Base-by-base conservation (phyloP, 805 yeast species). In the Metschnikowia rubicola region DNA sequence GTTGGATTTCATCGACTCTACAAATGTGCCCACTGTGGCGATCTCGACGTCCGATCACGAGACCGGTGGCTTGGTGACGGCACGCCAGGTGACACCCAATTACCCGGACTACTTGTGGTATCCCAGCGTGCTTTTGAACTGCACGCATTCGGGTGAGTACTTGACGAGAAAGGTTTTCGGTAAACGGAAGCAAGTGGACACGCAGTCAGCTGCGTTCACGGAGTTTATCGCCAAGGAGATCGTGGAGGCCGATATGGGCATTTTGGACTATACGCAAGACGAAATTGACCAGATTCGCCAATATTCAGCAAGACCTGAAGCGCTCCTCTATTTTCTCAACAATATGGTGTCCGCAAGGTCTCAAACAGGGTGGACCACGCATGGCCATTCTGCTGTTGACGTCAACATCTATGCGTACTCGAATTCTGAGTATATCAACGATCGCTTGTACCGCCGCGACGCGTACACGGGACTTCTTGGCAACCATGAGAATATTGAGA, bases 311-410 rank as follows among this genome's bases (percentile, higher is more conserved):
- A 47, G 58, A 43, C 66, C 84, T 26, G 59, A 65, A 3, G 57
- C 50, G 2, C 62, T 86, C 10, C 51, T 80, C 21, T 81, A 81
- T 50, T 67, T 74, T 35, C 65, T 89, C 47, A 85, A 87, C 59
- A 75, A 82, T 46, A 78, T 91, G 78, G 78, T 89, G 10, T 86
- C 96, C 0, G 59, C 68, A n/a, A 79, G 96, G 53, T 89, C 97
- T 0, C 86, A 86, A 65, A 80, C 89, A 13, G 97, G 97, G n/a
- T 91, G 97, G 96, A 77, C 96, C 9, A 91, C 97, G 0, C 96
- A 89, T 60, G 98, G 97, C 30, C 98, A 91, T 65, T 84, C 96
- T 17, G 97, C 96, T 0, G 97, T 91, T 12, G 98, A 91, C 66
- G 96, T 91, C 33, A 91, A 92, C 60, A 86, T 92, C 41, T 91